phyloP scores from a whole-genome alignment of 257 asterid genomes.

The Ocimum tenuiflorum region DNA sequence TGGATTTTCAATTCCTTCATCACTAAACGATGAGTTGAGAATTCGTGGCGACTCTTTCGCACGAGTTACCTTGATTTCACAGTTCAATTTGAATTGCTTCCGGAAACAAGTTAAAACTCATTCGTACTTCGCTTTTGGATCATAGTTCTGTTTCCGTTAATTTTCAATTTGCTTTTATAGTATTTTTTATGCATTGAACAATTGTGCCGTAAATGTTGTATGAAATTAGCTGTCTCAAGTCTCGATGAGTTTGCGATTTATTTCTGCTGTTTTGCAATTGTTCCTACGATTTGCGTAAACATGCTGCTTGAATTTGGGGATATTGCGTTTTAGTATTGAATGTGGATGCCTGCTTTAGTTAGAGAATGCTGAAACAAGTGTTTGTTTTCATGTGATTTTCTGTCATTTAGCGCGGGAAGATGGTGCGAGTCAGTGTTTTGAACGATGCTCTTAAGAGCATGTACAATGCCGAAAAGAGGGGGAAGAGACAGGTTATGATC shows the following conservation, averaged over 20 bases:
- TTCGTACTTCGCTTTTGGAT: not conserved
- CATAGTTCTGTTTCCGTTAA: not conserved
- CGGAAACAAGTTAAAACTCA: not conserved
- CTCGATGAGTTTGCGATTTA: no score
- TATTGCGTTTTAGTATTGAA: not conserved
- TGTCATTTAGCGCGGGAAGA: not conserved
- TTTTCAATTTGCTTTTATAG: not conserved
- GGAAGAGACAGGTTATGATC: constrained; percentile 2
- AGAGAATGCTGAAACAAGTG: not conserved
- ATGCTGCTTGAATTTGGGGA: not conserved
- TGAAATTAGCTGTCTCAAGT: not conserved
- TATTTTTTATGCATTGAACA: not conserved
- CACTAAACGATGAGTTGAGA: not conserved
- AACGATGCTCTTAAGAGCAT: not conserved
- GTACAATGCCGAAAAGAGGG: not conserved
- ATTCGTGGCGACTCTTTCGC: not conserved
- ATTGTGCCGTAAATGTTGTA: not conserved
- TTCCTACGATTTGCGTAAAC: not conserved
- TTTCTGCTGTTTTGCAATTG: not conserved
- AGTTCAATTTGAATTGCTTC: not conserved
- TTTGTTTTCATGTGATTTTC: not conserved
- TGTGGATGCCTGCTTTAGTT: not conserved
- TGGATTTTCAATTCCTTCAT: not conserved
- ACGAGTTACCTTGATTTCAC: not conserved
- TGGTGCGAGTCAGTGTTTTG: not conserved